phyloP scores from a whole-genome alignment of 1,139 yeast genomes.

The Candida frijolesensis region DNA sequence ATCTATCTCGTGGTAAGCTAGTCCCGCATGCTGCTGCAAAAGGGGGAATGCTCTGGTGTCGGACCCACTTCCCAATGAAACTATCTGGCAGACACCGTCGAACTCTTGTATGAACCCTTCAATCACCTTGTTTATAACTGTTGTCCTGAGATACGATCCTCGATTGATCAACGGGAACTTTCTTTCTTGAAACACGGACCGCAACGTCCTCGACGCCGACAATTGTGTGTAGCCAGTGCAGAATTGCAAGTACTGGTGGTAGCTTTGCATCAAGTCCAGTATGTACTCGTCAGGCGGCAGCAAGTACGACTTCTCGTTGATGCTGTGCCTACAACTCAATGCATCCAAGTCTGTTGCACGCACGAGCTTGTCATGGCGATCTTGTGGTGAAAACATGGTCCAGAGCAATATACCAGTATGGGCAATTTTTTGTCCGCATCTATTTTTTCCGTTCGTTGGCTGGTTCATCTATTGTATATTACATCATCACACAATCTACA shows the following conservation, averaged over 20 bases:
- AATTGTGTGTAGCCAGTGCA: slow-evolving; percentile 43
- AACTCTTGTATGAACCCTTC: slow-evolving; percentile 46
- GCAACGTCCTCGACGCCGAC: slow-evolving; percentile 45
- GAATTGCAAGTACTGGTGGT: slow-evolving; percentile 35
- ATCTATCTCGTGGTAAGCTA: slow-evolving; percentile 73
- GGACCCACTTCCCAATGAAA: slow-evolving; percentile 96
- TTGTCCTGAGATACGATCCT: slow-evolving; percentile 81
- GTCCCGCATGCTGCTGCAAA: slow-evolving; percentile 24
- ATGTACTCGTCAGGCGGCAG: slow-evolving; percentile 47
- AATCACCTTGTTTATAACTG: slow-evolving; percentile 58
- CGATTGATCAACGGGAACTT: slow-evolving; percentile 80
- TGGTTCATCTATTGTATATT: no score
- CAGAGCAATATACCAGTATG: no score
- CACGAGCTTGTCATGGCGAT: no score
- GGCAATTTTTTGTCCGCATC: no score
- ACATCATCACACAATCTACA: no score
- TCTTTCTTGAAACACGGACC: slow-evolving; percentile 39
- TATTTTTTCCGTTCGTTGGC: no score
- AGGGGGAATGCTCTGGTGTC: slow-evolving; percentile 74
- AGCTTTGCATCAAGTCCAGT: slow-evolving; percentile 43
- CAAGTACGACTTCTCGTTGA: no score
- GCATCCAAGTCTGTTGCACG: no score
- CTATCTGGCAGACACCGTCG: slow-evolving; percentile 51
- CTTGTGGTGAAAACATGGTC: no score
- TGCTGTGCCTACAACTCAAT: no score